Evolutionary conservation across 2,329 filamentous ascomycete species (phyloP).

Genomic region (Diplocarpon mali): DNA sequence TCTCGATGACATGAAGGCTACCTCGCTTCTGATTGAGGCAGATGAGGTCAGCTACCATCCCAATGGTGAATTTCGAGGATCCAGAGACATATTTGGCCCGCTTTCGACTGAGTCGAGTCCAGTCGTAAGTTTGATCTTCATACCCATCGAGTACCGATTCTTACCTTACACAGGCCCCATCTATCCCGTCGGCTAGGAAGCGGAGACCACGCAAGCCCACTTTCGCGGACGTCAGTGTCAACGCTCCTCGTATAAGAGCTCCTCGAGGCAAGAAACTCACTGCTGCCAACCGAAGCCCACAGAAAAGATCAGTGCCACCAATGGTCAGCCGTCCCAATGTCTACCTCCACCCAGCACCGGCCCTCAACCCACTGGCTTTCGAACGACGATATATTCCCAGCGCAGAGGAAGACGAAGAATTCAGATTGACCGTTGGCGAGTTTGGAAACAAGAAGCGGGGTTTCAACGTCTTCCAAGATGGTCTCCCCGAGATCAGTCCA

Average conservation of each 20-base stretch:
- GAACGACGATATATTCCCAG: constrained; percentile 16
- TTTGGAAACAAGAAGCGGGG: constrained; percentile 20
- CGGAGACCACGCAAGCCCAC: constrained; percentile 19
- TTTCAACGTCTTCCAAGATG: constrained; percentile 25
- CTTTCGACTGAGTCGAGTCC: constrained; percentile 41
- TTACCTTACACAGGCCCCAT: constrained; percentile 10
- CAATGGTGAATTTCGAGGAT: constrained; percentile 38
- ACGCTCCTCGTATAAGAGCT: constrained; percentile 18
- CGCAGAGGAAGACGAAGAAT: constrained; percentile 26
- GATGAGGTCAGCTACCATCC: constrained; percentile 53
- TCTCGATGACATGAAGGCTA: constrained; percentile 52
- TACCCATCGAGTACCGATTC: not conserved
- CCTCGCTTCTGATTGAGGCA: constrained; percentile 52
- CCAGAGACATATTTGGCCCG: constrained; percentile 48
- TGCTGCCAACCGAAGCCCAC: constrained; percentile 7
- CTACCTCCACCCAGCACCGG: constrained; percentile 10
- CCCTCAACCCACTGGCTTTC: constrained; percentile 18
- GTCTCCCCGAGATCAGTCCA: constrained; percentile 20
- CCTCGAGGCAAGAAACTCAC: constrained; percentile 10
- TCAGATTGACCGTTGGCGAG: constrained; percentile 21
- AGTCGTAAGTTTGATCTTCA: constrained; percentile 27
- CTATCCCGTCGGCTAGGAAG: constrained; percentile 22
- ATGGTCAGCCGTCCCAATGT: constrained; percentile 8
- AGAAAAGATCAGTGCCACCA: constrained; percentile 10
- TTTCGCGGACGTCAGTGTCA: constrained; percentile 18